Base-by-base conservation (phyloP, 148 eudicot genomes). In the Camellia sinensis region DNA sequence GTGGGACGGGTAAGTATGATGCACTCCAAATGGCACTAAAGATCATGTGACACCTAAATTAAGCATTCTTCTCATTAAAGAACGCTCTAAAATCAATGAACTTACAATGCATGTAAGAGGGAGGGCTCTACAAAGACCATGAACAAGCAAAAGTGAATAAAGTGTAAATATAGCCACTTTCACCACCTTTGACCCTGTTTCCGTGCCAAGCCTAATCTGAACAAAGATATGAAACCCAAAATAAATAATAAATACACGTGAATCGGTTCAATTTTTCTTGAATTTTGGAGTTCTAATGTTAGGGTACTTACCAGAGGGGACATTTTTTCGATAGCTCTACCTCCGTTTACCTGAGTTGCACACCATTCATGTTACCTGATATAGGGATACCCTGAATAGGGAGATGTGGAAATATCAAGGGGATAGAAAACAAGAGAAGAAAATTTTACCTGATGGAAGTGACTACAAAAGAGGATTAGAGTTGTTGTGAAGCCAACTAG, bases 381-480 rank as follows among this genome's bases (percentile, higher is more conserved):
- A 67, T 22, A 41, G 6, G 9, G 7, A 67, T 17, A 56, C 15
- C 15, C 62, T 73, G 71, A 57, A 54, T 46, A n/a, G 74, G 19
- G 37, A 67, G 60, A 77, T 29, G 14, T 8, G 48, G 62, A 46
- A 67, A 71, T 46, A n/a, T 12, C 19, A 7, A 78, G 1, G 69
- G 61, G 76, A 41, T 63, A 64, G 9, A 43, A 17, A 43, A 62
- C 12, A 6, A 52, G 68, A 0, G 67, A 72, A 66, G 12, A 17
- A 83, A 74, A 74, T 79, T 44, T 74, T 67, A 92, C 99, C 99
- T 96, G 97, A 77, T 96, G 99, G 87, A 96, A 96, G 83, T 96
- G 99, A 86, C 99, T 96, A 75, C 99, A 96, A 63, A 96, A 94
- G 70, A 96, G 93, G 78, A 96, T 92, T 50, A 96, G 90, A 46